Percentiles rank a stretch among this genome's conserved stretches.
These are phyloP conservation scores for Phytopythium boreale DNA, from an alignment of 352 stramenopile species.

Conservation along the genomic window DNA sequence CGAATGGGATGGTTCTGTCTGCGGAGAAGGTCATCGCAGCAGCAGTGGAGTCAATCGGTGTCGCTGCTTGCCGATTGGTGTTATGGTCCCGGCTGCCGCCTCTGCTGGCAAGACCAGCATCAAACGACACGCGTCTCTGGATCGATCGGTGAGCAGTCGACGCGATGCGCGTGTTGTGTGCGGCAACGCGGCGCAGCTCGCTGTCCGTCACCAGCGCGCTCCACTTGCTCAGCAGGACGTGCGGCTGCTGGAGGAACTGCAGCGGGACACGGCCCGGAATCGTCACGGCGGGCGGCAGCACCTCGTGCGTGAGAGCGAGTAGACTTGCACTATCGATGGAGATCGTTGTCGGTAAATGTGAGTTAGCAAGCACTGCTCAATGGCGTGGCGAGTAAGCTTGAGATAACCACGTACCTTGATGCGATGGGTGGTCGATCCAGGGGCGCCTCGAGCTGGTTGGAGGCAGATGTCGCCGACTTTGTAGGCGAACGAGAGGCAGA, in stretches of 20 bases:
- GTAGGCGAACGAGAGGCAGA: not conserved
- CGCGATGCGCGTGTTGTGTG: constrained; percentile 55
- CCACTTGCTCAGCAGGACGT: constrained; percentile 61
- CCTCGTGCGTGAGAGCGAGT: not conserved
- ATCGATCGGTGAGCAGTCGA: constrained; percentile 5
- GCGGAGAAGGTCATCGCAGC: not conserved
- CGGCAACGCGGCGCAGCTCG: constrained; percentile 56
- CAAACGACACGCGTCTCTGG: constrained; percentile 6
- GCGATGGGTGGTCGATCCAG: constrained; percentile 3
- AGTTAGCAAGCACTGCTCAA: not conserved
- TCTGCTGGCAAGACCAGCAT: constrained; percentile 13
- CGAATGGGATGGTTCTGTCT: not conserved
- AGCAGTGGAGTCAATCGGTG: constrained; percentile 1
- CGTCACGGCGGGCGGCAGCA: not conserved
- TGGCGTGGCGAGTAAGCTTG: not conserved
- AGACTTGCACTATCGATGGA: not conserved
- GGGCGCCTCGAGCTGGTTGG: not conserved
- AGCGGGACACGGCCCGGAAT: constrained; percentile 46
- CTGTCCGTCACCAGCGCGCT: constrained; percentile 65
- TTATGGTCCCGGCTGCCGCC: not conserved
- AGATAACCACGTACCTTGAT: not conserved
- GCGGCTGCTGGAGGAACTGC: constrained; percentile 51
- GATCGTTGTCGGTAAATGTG: not conserved
- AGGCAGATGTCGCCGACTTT: not conserved
- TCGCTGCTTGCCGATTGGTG: not conserved